Conservation (phyloP, 2,329 filamentous ascomycete genomes). For the Boeremia exigua region DNA sequence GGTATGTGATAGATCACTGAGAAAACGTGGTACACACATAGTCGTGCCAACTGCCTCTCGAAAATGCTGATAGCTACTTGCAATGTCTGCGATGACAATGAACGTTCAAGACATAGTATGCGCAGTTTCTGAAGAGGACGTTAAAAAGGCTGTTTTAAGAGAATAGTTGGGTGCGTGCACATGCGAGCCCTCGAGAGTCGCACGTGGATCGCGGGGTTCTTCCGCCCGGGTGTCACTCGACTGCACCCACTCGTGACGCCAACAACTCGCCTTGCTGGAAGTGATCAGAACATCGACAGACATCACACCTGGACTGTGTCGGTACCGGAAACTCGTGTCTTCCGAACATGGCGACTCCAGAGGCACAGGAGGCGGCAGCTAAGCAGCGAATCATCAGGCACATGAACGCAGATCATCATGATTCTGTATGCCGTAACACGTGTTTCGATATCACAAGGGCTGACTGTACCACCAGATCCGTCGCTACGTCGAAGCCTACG, state of each 20-base stretch:
- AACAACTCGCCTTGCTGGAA: slow-evolving; percentile 3
- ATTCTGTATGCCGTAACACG: slow-evolving; percentile 57
- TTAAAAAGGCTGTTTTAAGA: not conserved
- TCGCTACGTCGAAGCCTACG: slow-evolving; percentile 79
- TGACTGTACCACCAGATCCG: slow-evolving; percentile 55
- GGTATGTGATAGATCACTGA: not conserved
- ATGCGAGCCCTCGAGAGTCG: slow-evolving; percentile 5
- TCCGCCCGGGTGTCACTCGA: slow-evolving; percentile 15
- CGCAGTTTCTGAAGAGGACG: slow-evolving; percentile 1
- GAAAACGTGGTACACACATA: slow-evolving; percentile 4
- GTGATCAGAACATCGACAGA: slow-evolving; percentile 3
- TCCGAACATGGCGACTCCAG: slow-evolving; percentile 35
- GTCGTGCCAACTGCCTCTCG: not conserved
- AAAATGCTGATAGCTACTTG: not conserved
- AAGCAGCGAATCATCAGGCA: slow-evolving; percentile 74
- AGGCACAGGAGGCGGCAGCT: slow-evolving; percentile 54
- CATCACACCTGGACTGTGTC: slow-evolving; percentile 1
- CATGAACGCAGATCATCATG: slow-evolving; percentile 84
- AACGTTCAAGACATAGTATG: not conserved
- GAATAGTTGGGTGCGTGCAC: not conserved
- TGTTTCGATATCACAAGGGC: not conserved
- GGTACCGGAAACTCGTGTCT: not conserved
- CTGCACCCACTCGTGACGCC: slow-evolving; percentile 13
- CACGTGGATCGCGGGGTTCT: slow-evolving; percentile 8
- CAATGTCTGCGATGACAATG: not conserved